phyloP scores from a whole-genome alignment of 805 yeast genomes.

The Isabelozyma rhagii region DNA sequence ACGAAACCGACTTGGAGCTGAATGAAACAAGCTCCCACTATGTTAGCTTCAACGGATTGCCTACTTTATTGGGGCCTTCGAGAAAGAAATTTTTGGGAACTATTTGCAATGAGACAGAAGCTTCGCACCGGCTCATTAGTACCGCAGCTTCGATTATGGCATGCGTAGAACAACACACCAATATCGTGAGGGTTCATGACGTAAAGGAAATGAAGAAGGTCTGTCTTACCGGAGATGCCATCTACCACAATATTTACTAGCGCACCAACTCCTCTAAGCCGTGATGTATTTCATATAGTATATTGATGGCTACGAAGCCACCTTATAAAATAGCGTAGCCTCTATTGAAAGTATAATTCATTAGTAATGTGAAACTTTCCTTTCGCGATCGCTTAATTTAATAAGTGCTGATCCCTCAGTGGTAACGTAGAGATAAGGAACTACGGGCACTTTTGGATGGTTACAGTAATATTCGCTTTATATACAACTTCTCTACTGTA shows the following conservation, averaged over 20 bases:
- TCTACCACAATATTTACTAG: constrained; percentile 40
- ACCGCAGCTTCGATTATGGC: constrained; percentile 76
- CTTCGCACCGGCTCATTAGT: constrained; percentile 67
- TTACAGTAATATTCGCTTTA: no score
- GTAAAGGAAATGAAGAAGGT: constrained; percentile 50
- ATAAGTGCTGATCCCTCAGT: no score
- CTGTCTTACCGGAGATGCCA: constrained; percentile 66
- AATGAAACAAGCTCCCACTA: constrained; percentile 18
- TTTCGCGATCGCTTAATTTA: no score
- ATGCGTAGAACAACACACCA: constrained; percentile 68
- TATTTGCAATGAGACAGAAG: constrained; percentile 53
- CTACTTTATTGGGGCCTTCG: constrained; percentile 82
- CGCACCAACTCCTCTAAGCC: not conserved
- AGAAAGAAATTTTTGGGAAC: constrained; percentile 84
- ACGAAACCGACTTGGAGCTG: constrained; percentile 11
- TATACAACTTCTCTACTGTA: no score
- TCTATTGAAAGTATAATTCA: no score
- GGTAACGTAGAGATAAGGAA: no score
- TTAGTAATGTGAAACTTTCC: no score
- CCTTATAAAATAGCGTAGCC: no score
- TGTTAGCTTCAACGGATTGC: constrained; percentile 49
- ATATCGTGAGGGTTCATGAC: constrained; percentile 88
- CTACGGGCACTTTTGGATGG: no score
- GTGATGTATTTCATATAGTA: not conserved
- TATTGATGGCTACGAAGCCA: no score